phyloP scores from a whole-genome alignment of 1,139 yeast species.

The Hyphopichia pseudoburtonii region DNA sequence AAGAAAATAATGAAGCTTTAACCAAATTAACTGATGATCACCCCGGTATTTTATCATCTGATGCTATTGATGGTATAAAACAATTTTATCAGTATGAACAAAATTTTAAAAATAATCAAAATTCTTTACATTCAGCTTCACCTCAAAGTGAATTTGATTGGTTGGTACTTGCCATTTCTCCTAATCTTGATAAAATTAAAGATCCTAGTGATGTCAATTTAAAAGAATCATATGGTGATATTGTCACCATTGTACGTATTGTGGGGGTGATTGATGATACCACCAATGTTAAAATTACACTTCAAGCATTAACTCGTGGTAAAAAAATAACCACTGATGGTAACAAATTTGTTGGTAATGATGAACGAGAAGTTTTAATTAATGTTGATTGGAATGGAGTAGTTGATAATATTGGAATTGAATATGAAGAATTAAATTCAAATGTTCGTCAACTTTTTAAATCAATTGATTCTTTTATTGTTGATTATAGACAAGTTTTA shows the following conservation, averaged over 20 bases:
- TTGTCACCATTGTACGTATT: constrained; percentile 50
- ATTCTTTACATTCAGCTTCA: background rate
- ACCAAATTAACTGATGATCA: constrained; percentile 14
- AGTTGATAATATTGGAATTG: constrained; percentile 15
- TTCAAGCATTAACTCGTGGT: constrained; percentile 58
- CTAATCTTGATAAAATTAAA: constrained; percentile 38
- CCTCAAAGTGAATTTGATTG: constrained; percentile 31
- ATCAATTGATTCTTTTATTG: constrained; percentile 43
- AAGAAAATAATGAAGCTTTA: constrained; percentile 16
- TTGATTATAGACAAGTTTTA: constrained; percentile 36
- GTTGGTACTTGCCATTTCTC: constrained; percentile 42
- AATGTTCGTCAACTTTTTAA: constrained; percentile 31
- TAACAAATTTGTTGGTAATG: constrained; percentile 9
- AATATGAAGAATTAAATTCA: constrained; percentile 25
- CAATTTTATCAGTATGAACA: constrained; percentile 25
- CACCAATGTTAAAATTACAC: constrained; percentile 45
- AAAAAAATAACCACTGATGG: constrained; percentile 12
- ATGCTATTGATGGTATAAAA: constrained; percentile 37
- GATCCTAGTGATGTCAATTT: constrained; percentile 18
- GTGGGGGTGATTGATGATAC: constrained; percentile 50
- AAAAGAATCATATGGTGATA: constrained; percentile 15
- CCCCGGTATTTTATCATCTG: constrained; percentile 30
- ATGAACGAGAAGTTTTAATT: constrained; percentile 28
- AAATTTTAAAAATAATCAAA: constrained; percentile 9
- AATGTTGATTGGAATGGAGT: constrained; percentile 28